Base-by-base conservation (phyloP, 495 filamentous ascomycete genomes). In the Tuber indicum region DNA sequence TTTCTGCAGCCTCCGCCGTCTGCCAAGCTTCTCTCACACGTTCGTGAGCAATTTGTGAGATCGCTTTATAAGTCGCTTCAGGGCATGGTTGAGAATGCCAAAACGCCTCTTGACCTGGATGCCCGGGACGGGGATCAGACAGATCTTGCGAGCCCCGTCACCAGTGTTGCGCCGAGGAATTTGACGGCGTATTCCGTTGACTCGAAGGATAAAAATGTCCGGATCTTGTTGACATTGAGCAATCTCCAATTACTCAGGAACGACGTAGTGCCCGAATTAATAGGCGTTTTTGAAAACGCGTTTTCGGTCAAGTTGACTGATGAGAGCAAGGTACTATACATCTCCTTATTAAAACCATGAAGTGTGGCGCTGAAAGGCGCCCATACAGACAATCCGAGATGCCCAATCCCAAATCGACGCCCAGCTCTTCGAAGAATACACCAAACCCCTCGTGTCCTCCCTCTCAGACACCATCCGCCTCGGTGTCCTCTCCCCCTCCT, bases 41-140 rank as follows among this genome's bases (percentile, higher is more conserved):
- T 97, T 32, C 89, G 94, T 73, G 89, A 88, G 52, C 92, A 94
- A 78, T 98, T 98, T 82, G 93, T 97, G 7, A 92, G 90, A 5
- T 95, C 93, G 62, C 87, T 99, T 52, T 97, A 97, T 84, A 97
- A 96, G 83, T 91, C 92, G 46, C 86, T 99, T 6, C 93, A 93
- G 81, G 96, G 95, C 5, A 92, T 99, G 88, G 93, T 99, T 0
- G 96, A 98, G 84, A 97, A 96, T 84, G 95, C 96, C 46, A 94
- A 97, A 85, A 90, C 88, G 58, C 87, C 89, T 1, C 83, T 90
- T 2, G 86, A 88, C 46, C 88, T 89, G 45, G 88, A 88, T 62
- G 89, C 90, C 70, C 87, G 87, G 86, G 87, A 86, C 4, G 85
- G 85, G 12, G 90, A 92, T 76, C 82, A 76, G 58, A 85, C 84